Evolutionary conservation across 208 protist species (phyloP).

Genomic region (Acanthamoeba sp.): DNA sequence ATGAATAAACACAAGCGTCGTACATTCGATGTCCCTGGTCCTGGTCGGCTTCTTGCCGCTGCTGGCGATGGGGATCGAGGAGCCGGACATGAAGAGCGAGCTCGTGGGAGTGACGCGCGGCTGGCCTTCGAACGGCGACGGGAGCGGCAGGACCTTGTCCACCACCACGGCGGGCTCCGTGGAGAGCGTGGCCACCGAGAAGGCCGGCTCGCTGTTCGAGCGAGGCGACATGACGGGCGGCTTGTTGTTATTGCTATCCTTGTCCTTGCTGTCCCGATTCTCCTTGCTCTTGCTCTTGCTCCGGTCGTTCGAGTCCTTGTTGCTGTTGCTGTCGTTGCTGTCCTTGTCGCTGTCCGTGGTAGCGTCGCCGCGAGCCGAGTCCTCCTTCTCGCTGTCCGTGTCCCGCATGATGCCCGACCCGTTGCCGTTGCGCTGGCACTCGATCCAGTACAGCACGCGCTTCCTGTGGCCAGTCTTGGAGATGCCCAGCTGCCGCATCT

Average conservation of each 20-base stretch:
- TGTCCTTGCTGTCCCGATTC: background rate
- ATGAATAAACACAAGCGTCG: background rate
- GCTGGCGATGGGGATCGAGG: background rate
- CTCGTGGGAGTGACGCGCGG: background rate
- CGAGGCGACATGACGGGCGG: background rate
- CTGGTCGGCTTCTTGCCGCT: background rate
- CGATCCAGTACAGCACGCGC: constrained; percentile 64
- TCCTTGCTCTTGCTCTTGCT: background rate
- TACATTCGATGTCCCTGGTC: background rate
- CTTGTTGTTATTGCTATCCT: background rate
- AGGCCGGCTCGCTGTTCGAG: background rate
- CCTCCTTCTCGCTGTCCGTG: background rate
- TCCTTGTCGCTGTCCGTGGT: background rate
- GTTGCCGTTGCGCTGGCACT: constrained; percentile 22
- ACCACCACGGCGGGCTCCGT: background rate
- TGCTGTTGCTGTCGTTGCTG: background rate
- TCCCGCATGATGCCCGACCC: constrained; percentile 42
- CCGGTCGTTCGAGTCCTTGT: background rate
- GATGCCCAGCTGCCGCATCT: constrained; percentile 62
- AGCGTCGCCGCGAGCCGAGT: background rate
- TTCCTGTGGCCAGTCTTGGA: constrained; percentile 65
- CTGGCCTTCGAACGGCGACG: background rate
- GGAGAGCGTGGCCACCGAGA: background rate
- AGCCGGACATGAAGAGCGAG: background rate
- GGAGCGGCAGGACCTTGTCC: background rate